phyloP scores from a whole-genome alignment of 2,329 filamentous ascomycete species.

The Pseudogymnoascus sp. region DNA sequence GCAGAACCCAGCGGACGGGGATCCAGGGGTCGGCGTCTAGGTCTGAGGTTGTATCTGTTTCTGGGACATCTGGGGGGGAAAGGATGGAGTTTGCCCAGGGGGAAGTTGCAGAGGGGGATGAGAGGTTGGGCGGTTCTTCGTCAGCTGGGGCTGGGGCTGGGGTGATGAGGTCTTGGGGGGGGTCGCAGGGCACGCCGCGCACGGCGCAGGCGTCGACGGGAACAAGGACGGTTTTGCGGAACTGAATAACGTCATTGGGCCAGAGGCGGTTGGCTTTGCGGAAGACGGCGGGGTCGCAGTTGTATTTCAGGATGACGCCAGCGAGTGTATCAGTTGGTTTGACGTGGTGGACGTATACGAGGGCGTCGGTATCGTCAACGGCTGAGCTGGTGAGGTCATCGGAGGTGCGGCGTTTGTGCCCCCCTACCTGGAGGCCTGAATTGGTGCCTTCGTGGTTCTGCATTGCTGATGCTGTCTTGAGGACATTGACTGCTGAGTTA shows the following conservation, averaged over 20 bases:
- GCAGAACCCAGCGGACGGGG: constrained; percentile 80
- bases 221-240: constrained; percentile 68
- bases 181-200: constrained; percentile 62
- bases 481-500: constrained; percentile 45
- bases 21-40: constrained; percentile 60
- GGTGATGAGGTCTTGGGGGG: constrained; percentile 43
- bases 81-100: constrained; percentile 19
- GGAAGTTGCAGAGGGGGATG: constrained; percentile 17
- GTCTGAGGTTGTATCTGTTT: background rate
- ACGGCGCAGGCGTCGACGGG: constrained; percentile 84
- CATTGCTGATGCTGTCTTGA: constrained; percentile 49
- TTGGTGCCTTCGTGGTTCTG: constrained; percentile 54
- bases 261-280: constrained; percentile 87
- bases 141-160: constrained; percentile 40
- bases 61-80: constrained; percentile 18
- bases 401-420: constrained; percentile 22
- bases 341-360: constrained; percentile 88
- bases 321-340: constrained; percentile 77
- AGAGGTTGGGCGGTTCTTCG: constrained; percentile 23
- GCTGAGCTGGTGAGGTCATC: constrained; percentile 19
- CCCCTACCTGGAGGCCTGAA: constrained; percentile 47
- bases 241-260: constrained; percentile 86
- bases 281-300: constrained; percentile 74
- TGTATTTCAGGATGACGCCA: constrained; percentile 82
- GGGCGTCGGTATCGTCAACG: constrained; percentile 57